A percentile compares a stretch with the other conserved stretches of the same genome.
Conservation (phyloP, 2,329 filamentous ascomycete species). For the Penicillium sp. region DNA sequence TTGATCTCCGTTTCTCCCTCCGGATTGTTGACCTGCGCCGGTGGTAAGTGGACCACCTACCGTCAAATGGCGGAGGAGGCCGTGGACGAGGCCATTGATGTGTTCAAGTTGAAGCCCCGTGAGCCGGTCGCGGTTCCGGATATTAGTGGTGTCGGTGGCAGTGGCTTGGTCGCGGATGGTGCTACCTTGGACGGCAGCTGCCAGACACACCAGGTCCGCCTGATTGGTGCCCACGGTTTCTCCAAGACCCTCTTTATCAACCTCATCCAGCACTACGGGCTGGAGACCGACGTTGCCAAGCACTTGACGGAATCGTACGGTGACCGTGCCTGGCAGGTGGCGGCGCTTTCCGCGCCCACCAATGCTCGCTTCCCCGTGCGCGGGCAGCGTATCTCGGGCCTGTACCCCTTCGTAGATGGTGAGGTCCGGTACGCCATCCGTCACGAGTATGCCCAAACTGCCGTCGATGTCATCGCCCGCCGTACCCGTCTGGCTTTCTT, state of each 20-base stretch:
- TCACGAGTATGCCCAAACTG: conserved; percentile 89
- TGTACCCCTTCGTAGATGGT: conserved; percentile 90
- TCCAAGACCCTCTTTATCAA: conserved; percentile 93
- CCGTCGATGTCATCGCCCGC: conserved; percentile 82
- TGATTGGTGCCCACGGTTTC: conserved; percentile 82
- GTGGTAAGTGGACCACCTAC: conserved; percentile 92
- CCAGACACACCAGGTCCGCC: conserved; percentile 78
- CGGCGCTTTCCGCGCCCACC: conserved; percentile 73
- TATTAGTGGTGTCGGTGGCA: conserved; percentile 70
- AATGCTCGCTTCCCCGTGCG: conserved; percentile 78
- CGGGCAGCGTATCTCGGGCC: conserved; percentile 72
- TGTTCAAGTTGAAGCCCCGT: conserved; percentile 63
- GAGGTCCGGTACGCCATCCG: conserved; percentile 85
- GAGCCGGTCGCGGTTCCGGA: conserved; percentile 61
- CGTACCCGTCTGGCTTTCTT: conserved; percentile 84
- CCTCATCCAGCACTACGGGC: conserved; percentile 86
- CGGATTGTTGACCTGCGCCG: conserved; percentile 79
- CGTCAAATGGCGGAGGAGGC: conserved; percentile 90
- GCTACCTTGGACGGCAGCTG: conserved; percentile 71
- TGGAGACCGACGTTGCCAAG: conserved; percentile 89
- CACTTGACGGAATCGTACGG: conserved; percentile 86
- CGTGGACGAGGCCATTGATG: conserved; percentile 73
- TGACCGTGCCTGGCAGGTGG: conserved; percentile 89
- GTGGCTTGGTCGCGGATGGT: conserved; percentile 68
- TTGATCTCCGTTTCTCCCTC: conserved; percentile 76